These are phyloP conservation scores for Sclerotinia sclerotiorum DNA, from an alignment of 2,329 filamentous ascomycete species.

Conservation along the genomic window DNA sequence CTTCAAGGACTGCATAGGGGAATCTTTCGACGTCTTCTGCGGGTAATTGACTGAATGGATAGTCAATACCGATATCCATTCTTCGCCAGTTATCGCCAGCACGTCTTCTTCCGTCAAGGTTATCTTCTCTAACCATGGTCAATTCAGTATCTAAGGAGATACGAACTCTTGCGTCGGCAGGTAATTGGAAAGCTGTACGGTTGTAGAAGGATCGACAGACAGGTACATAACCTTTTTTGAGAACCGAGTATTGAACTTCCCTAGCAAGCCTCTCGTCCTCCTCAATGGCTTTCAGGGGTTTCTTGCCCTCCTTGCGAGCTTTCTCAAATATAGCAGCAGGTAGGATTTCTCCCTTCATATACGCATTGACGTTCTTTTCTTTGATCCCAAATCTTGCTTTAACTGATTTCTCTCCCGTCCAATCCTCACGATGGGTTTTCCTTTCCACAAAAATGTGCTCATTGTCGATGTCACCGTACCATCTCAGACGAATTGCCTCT, in stretches of 20 bases:
- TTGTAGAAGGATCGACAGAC: slow-evolving; percentile 98
- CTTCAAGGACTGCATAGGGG: slow-evolving; percentile 93
- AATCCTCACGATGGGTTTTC: slow-evolving; percentile 97
- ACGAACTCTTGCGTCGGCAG: slow-evolving; percentile 90
- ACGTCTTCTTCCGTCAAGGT: slow-evolving; percentile 75
- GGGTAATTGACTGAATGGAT: slow-evolving; percentile 85
- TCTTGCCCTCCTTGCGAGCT: slow-evolving; percentile 91
- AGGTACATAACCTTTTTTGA: slow-evolving; percentile 82
- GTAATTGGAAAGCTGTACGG: slow-evolving; percentile 94
- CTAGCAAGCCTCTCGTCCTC: slow-evolving; percentile 86
- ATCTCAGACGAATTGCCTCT: slow-evolving; percentile 91
- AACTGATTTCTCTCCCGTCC: slow-evolving; percentile 98
- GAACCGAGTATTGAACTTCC: slow-evolving; percentile 90
- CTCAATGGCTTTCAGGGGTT: slow-evolving; percentile 85
- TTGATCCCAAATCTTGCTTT: slow-evolving; percentile 94
- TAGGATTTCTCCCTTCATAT: slow-evolving; percentile 78
- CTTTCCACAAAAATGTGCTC: slow-evolving; percentile 96
- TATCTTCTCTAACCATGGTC: slow-evolving; percentile 93
- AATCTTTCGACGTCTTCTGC: slow-evolving; percentile 84
- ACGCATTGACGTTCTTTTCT: slow-evolving; percentile 96
- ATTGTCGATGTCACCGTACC: slow-evolving; percentile 95
- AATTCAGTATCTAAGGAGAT: slow-evolving; percentile 97
- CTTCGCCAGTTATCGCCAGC: slow-evolving; percentile 90
- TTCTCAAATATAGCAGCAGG: slow-evolving; percentile 94
- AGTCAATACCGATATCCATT: slow-evolving; percentile 97